These are phyloP conservation scores for Daldinia childiae DNA, from an alignment of 495 filamentous ascomycete genomes.

Conservation along the genomic window DNA sequence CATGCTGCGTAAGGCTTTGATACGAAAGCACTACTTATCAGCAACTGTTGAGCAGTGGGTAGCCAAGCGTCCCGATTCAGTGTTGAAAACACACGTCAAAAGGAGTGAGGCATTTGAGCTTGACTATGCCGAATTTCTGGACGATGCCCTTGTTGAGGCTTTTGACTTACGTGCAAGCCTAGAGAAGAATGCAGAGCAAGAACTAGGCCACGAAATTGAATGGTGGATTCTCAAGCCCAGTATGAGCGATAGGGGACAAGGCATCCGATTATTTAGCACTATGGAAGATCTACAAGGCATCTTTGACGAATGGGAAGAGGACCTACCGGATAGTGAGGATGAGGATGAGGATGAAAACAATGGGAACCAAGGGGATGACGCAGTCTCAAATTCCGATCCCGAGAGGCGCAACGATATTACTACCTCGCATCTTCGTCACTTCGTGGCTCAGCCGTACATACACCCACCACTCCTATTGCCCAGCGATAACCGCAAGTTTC, in stretches of 20 bases:
- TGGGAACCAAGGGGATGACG: slow-evolving; percentile 13
- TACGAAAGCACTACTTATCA: slow-evolving; percentile 91
- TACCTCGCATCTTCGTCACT: slow-evolving; percentile 92
- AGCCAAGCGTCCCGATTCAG: slow-evolving; percentile 78
- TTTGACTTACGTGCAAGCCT: slow-evolving; percentile 85
- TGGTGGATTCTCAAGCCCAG: slow-evolving; percentile 99
- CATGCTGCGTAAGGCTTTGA: slow-evolving; percentile 96
- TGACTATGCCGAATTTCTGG: slow-evolving; percentile 95
- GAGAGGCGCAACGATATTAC: slow-evolving; percentile 65
- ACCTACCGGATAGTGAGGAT: slow-evolving; percentile 68
- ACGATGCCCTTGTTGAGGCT: slow-evolving; percentile 89
- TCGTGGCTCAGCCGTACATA: slow-evolving; percentile 96
- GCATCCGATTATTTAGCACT: slow-evolving; percentile 86
- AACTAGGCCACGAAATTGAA: slow-evolving; percentile 64
- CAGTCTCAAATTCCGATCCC: slow-evolving; percentile 8
- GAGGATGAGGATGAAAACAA: slow-evolving; percentile 56
- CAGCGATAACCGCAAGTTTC: slow-evolving; percentile 82
- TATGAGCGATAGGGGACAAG: slow-evolving; percentile 96
- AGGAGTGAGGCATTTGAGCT: slow-evolving; percentile 85
- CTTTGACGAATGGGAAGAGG: slow-evolving; percentile 85
- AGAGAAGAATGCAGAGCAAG: slow-evolving; percentile 63
- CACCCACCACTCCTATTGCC: slow-evolving; percentile 83
- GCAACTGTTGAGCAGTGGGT: slow-evolving; percentile 82
- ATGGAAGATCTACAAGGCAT: slow-evolving; percentile 81
- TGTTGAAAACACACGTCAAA: slow-evolving; percentile 74